phyloP scores from a whole-genome alignment of 371 early-diverging fungal species.

The Neoconidiobolus thromboides region DNA sequence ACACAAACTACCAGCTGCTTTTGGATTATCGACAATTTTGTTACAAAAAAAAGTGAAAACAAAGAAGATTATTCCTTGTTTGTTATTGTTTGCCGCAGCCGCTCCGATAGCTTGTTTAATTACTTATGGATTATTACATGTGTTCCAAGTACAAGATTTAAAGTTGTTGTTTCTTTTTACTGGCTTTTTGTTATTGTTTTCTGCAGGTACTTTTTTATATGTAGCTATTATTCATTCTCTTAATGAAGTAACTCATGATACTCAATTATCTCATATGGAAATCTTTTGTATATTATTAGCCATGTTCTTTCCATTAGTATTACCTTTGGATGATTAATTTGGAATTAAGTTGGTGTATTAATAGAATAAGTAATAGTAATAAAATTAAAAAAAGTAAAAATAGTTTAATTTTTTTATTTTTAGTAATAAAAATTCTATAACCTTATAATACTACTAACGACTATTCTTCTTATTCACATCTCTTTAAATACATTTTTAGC shows the following conservation, averaged over 20 bases:
- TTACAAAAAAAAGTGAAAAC: constrained; percentile 18
- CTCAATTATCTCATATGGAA: neutral
- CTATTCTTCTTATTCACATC: no score
- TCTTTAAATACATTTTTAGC: no score
- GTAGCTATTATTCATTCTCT: constrained; percentile 41
- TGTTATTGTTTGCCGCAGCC: constrained; percentile 61
- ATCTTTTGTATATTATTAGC: neutral
- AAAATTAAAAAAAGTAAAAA: no score
- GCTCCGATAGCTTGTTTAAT: constrained; percentile 67
- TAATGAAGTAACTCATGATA: neutral
- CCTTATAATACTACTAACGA: no score
- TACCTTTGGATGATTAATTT: neutral
- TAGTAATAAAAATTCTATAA: no score
- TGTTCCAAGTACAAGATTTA: constrained; percentile 9
- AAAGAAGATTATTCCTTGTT: constrained; percentile 43
- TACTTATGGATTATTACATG: constrained; percentile 35
- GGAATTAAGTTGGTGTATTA: no score
- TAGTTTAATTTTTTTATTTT: no score
- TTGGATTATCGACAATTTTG: constrained; percentile 71
- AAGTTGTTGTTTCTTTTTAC: constrained; percentile 49
- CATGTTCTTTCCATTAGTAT: neutral
- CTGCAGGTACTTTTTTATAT: constrained; percentile 79
- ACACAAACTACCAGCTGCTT: constrained; percentile 90
- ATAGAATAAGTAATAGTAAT: no score
- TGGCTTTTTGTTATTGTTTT: constrained; percentile 59